Evolutionary conservation across 2,329 filamentous ascomycete species (phyloP), one percentile per base, ranked within the genome.

Genomic region (Dactylellina leptospora): DNA sequence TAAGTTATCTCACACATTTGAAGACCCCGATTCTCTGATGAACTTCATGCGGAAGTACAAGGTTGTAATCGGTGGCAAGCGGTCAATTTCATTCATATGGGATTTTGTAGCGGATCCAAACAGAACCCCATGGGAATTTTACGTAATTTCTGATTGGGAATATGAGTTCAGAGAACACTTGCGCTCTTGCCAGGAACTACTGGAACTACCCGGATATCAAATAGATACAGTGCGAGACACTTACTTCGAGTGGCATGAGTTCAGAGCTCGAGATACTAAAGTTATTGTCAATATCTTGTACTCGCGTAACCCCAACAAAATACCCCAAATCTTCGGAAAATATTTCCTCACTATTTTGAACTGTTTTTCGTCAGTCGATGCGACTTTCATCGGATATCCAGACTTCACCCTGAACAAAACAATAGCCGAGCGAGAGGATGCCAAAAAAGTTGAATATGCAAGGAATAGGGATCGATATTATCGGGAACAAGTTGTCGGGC

Each of bases 341-440:
- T 45, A 23, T 18, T 54, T 13, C 16, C 23, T 63, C 4, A 63
- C 59, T 4, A 27, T 55, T 25, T n/a, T 54, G 13, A 63, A 63
- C 38, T 54, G 47, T 38, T 63, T 63, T 23, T 45, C 59, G 0
- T 54, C 36, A 4, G 59, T 47, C 16, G 59, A 63, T 33, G 3
- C 47, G 4, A 63, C 59, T n/a, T 63, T 63, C 18, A 36, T 63
- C 22, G 59, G 22, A 2, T 63, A 63, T 23, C 59, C 59, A 4
- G 59, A 63, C 10, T 63, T 63, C 27, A 63, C 59, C 1, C 13
- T 63, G 47, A 63, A 54, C 38, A 27, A 16, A 11, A 8, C 47
- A 6, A 47, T 63, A 5, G 59, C 38, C 1, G 36, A 20, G 13
- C 22, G 59, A 33, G 23, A 42, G 16, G 44, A 44, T 18, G 13